A percentile compares a stretch with the other conserved stretches of the same genome.
Evolutionary conservation across 2,329 filamentous ascomycete genomes (phyloP).

Genomic region (Verticillium alfalfae): DNA sequence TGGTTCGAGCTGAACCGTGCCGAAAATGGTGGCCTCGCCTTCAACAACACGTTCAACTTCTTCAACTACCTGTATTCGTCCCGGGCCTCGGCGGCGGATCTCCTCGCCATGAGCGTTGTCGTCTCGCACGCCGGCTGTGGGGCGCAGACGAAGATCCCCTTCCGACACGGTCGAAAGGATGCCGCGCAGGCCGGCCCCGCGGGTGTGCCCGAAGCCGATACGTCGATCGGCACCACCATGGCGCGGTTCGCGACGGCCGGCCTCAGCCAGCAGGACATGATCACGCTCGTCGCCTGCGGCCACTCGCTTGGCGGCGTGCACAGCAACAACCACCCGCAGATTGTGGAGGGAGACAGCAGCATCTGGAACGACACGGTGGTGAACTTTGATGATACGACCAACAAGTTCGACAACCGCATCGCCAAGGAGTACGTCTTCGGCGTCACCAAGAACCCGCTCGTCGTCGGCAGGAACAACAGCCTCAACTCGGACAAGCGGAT

Average conservation of each 20-base stretch:
- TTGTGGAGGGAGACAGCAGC: slow-evolving; percentile 6
- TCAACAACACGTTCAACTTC: slow-evolving; percentile 21
- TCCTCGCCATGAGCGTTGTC: slow-evolving; percentile 23
- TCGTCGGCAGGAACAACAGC: slow-evolving; percentile 14
- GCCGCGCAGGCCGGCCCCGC: slow-evolving; percentile 15
- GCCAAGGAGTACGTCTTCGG: slow-evolving; percentile 14
- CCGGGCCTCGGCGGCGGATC: slow-evolving; percentile 18
- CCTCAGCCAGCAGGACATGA: slow-evolving; percentile 17
- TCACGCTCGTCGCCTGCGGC: slow-evolving; percentile 17
- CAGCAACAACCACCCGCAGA: slow-evolving; percentile 16
- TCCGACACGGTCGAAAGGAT: slow-evolving; percentile 17
- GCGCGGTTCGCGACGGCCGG: slow-evolving; percentile 14
- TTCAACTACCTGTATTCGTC: slow-evolving; percentile 15
- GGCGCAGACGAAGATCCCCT: slow-evolving; percentile 14
- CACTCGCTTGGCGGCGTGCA: slow-evolving; percentile 19
- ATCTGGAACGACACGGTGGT: slow-evolving; percentile 21
- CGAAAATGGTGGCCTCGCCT: slow-evolving; percentile 21
- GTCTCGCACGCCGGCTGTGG: slow-evolving; percentile 17
- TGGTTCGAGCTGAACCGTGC: slow-evolving; percentile 20
- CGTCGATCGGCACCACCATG: slow-evolving; percentile 13
- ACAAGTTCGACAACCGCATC: slow-evolving; percentile 16
- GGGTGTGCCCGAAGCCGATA: slow-evolving; percentile 18
- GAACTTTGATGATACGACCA: slow-evolving; percentile 20
- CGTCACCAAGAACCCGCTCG: slow-evolving; percentile 14
- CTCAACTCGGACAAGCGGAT: slow-evolving; percentile 15